Evolutionary conservation across 371 early-diverging fungal species (phyloP), one percentile per base, ranked within the genome.

Genomic region (Coemansia sp.): DNA sequence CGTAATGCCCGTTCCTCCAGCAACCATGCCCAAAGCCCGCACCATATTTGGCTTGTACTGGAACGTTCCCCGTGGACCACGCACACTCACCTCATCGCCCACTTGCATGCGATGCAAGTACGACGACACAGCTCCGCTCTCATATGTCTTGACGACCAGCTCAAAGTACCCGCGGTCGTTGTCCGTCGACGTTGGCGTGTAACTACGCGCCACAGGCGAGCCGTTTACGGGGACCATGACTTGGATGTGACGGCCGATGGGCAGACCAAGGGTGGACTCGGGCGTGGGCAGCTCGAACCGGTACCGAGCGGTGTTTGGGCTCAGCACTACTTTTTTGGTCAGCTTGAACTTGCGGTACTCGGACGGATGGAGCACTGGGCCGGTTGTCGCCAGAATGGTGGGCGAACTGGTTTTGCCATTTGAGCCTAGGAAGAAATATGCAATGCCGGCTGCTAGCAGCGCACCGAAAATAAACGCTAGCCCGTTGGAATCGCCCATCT

Each of bases 231-330:
- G 85, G 26, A 93, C 90, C 86, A 89, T 89, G 57, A 96, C 82
- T 50, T 93, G 91, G 67, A 97, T 89, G 77, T 96, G 97, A 79
- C 94, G 95, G 22, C 97, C 97, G 68, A 92, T 93, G 61, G 95
- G 95, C 70, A 96, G 84, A 27, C 95, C 95, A 48, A 96, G 84
- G 50, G 81, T 65, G 50, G 82, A 82, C 60, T 89, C 87, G 58
- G 84, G 80, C 51, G 73, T 50, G 13, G 93, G 92, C 48, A 96
- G 84, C 31, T 80, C 89, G 75, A 96, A 93, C 63, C 93, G 93
- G 82, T 95, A 95, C 88, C 90, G 82, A 54, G 93, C 94, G 7
- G 94, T 91, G 83, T 95, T 94, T 72, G 85, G 89, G 50, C 87
- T 87, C 69, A 93, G 81, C 55, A 83, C 82, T 59, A 83, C 84